Evolutionary conservation across 805 yeast species (phyloP).

Genomic region (Ogataea kodamae): DNA sequence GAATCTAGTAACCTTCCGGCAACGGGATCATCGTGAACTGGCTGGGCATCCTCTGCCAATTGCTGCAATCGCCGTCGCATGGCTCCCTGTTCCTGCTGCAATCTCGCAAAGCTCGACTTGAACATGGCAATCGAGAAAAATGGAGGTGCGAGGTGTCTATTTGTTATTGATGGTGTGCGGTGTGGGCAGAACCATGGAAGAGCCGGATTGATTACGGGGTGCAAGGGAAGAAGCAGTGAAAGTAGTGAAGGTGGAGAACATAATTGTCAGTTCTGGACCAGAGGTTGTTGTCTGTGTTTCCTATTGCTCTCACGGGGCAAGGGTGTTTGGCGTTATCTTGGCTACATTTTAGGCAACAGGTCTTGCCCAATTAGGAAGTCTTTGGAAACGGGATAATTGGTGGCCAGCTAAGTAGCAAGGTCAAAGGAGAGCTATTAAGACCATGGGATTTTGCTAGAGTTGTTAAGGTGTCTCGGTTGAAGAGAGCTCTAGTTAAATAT

Average conservation of each 20-base stretch:
- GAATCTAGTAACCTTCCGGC: conserved; percentile 33
- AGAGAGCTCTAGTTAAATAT: too few relatives aligned
- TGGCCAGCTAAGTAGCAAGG: neutral
- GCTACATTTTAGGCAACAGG: conserved; percentile 11
- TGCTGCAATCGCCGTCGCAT: conserved; percentile 38
- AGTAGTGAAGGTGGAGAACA: too few relatives aligned
- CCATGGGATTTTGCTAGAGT: too few relatives aligned
- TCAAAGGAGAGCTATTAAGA: neutral
- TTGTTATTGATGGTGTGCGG: too few relatives aligned
- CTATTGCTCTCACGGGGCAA: conserved; percentile 6
- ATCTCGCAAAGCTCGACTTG: too few relatives aligned
- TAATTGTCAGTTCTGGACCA: too few relatives aligned
- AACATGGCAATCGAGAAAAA: too few relatives aligned
- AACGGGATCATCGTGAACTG: conserved; percentile 32
- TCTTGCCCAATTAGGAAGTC: conserved; percentile 13
- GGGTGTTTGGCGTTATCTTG: conserved; percentile 10
- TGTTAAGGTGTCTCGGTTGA: too few relatives aligned
- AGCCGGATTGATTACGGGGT: neutral
- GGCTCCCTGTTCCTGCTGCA: conserved; percentile 19
- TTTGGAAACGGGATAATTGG: conserved; percentile 6
- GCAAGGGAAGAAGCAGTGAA: too few relatives aligned
- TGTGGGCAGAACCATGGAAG: too few relatives aligned
- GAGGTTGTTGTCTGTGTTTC: conserved; percentile 9
- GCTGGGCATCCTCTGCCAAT: conserved; percentile 41
- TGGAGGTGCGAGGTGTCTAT: conserved; percentile 6